Base-by-base conservation (phyloP, 2,329 filamentous ascomycete species). In the Incumbomyces lentus region DNA sequence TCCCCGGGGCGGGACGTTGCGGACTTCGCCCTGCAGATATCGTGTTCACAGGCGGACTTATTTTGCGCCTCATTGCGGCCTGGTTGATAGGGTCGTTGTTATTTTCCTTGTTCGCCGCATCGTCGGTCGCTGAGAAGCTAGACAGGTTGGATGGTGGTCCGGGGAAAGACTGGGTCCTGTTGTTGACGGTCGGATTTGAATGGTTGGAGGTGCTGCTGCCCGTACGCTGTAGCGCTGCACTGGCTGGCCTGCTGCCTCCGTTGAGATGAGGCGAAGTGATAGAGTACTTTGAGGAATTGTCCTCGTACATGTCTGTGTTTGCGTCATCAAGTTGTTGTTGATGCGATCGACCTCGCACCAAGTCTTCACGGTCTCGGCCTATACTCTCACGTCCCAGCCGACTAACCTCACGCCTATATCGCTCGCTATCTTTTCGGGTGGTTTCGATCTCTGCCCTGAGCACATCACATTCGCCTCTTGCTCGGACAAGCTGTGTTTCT, bases 401-500 rank as follows among this genome's bases (percentile, higher is more conserved):
- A 39, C 71, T 68, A 13, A 84, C 74, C 55, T 95, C 92, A 47
- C 87, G 84, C 75, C 96, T 96, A 50, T 98, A 73, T 44, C 92
- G 79, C 55, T 98, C 92, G 39, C 95, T 82, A 67, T 98, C 92
- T 45, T 89, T 80, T 52, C 84, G 76, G 44, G 95, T 76, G 48
- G 86, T 82, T 51, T 92, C 86, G 44, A 92, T 88, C 49, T 81
- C 83, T 58, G 88, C 82, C 62, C 95, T 88, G 0, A 89, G 86
- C 0, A 86, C 81, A 63, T 96, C 90, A 29, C 84, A 85, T 59
- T 98, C 92, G 54, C 85, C 88, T 46, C 89, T 78, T 10, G 92
- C 89, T 37, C 92, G 82, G 8, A 96, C 90, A 4, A 98, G 76
- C 59, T 98, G 92, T 2, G 92, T 96, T 65, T 98, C 92, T 66